Conservation (phyloP, 257 asterid genomes). For the Ocimum tenuiflorum region DNA sequence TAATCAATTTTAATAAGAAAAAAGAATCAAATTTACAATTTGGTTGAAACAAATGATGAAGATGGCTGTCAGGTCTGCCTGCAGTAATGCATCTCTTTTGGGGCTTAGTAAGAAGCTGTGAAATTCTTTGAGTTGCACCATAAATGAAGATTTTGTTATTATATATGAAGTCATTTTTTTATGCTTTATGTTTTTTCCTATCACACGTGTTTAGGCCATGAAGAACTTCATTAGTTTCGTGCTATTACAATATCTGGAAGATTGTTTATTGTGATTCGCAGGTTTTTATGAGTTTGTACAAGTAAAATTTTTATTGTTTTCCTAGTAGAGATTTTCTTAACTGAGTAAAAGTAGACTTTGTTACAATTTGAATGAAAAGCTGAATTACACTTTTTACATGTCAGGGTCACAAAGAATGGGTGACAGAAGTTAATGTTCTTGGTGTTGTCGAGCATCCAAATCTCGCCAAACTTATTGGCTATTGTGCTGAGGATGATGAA, state of each 20-base stretch:
- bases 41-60: not conserved
- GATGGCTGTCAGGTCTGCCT: not conserved
- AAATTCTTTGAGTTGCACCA: not conserved
- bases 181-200: not conserved
- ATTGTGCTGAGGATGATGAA: slow-evolving; percentile 97
- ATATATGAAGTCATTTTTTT: not conserved
- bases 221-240: not conserved
- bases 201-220: not conserved
- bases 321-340: too few relatives aligned
- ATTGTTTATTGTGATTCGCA: not conserved
- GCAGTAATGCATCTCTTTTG: too few relatives aligned
- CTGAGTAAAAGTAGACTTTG: not conserved
- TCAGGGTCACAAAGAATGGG: slow-evolving; percentile 99
- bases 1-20: not conserved
- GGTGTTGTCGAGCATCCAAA: slow-evolving; percentile 91
- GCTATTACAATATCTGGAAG: not conserved
- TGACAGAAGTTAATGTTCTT: slow-evolving; percentile 92
- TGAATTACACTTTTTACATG: not conserved
- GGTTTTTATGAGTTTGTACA: not conserved
- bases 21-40: not conserved
- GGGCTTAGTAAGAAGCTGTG: not conserved
- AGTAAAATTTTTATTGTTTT: not conserved
- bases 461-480: slow-evolving; percentile 90
- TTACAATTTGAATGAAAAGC: not conserved
- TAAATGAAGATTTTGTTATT: not conserved